A percentile compares a stretch with the other conserved stretches of the same genome.
Conservation (phyloP, 2,329 filamentous ascomycete species). For the Aspergillus alliaceus region DNA sequence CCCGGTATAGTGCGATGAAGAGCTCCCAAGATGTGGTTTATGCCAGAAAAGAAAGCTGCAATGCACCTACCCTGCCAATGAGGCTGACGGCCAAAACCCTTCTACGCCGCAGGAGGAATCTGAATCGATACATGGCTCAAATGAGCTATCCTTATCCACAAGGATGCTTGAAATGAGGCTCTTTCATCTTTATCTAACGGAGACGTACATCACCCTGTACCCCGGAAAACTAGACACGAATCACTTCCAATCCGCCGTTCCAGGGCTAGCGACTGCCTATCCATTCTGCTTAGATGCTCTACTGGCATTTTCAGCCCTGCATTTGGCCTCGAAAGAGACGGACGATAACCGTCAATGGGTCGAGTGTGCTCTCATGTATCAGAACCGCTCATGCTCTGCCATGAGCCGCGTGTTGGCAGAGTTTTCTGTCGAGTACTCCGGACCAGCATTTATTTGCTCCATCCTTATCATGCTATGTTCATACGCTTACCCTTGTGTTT, state of each 20-base stretch:
- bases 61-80: slow-evolving; percentile 35
- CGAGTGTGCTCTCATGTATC: slow-evolving; percentile 37
- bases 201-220: slow-evolving; percentile 34
- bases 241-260: slow-evolving; percentile 35
- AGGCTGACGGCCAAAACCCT: slow-evolving; percentile 25
- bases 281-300: slow-evolving; percentile 47
- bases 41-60: slow-evolving; percentile 38
- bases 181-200: slow-evolving; percentile 40
- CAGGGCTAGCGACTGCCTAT: slow-evolving; percentile 41
- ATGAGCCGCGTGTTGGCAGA: slow-evolving; percentile 35
- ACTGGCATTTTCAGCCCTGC: slow-evolving; percentile 46
- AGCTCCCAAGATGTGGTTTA: slow-evolving; percentile 35
- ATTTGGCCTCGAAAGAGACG: slow-evolving; percentile 41
- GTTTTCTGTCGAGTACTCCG: slow-evolving; percentile 43
- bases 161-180: slow-evolving; percentile 38
- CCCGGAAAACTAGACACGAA: slow-evolving; percentile 30
- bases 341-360: slow-evolving; percentile 33
- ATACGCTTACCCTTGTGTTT: slow-evolving; percentile 31
- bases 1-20: slow-evolving; percentile 36
- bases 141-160: slow-evolving; percentile 18
- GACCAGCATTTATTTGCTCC: slow-evolving; percentile 43
- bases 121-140: slow-evolving; percentile 4
- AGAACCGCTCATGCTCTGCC: slow-evolving; percentile 35
- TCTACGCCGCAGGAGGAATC: slow-evolving; percentile 20
- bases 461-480: slow-evolving; percentile 42